phyloP scores from a whole-genome alignment of 129 eudicot species.

The Tagetes patula region DNA sequence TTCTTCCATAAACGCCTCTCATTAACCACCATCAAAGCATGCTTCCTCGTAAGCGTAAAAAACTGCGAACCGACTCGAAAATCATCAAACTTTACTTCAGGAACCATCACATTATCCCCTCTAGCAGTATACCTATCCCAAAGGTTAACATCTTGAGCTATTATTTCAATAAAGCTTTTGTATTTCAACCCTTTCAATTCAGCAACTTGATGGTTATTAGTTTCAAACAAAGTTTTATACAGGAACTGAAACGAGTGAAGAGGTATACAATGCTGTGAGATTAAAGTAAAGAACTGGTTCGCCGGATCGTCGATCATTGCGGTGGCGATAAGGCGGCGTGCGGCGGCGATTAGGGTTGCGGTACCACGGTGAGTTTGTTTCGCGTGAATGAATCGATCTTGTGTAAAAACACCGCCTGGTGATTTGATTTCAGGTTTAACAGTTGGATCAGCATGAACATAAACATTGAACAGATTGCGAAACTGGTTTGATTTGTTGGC shows the following conservation, averaged over 20 bases:
- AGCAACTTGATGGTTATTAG: slow-evolving; percentile 26
- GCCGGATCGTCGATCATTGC: slow-evolving; percentile 65
- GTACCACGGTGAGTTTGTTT: slow-evolving; percentile 61
- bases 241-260: slow-evolving; percentile 60
- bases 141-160: slow-evolving; percentile 39
- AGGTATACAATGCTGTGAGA: slow-evolving; percentile 81
- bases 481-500: slow-evolving; percentile 1
- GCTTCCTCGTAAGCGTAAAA: slow-evolving; percentile 57
- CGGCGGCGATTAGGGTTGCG: slow-evolving; percentile 76
- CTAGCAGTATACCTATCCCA: slow-evolving; percentile 76
- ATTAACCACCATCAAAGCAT: slow-evolving; percentile 54
- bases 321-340: slow-evolving; percentile 69
- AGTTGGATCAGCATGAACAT: slow-evolving; percentile 76
- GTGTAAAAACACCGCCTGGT: slow-evolving; percentile 54
- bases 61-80: slow-evolving; percentile 88
- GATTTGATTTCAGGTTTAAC: slow-evolving; percentile 32
- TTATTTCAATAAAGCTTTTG: slow-evolving; percentile 76
- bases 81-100: slow-evolving; percentile 59
- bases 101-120: slow-evolving; percentile 68
- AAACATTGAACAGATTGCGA: slow-evolving; percentile 51
- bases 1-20: slow-evolving; percentile 84
- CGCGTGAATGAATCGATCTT: slow-evolving; percentile 40
- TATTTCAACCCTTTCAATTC: slow-evolving; percentile 21
- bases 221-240: slow-evolving; percentile 40
- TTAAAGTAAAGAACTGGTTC: slow-evolving; percentile 56